Conservation (phyloP, 768 basidiomycete species). For the Amyloporia xantha region DNA sequence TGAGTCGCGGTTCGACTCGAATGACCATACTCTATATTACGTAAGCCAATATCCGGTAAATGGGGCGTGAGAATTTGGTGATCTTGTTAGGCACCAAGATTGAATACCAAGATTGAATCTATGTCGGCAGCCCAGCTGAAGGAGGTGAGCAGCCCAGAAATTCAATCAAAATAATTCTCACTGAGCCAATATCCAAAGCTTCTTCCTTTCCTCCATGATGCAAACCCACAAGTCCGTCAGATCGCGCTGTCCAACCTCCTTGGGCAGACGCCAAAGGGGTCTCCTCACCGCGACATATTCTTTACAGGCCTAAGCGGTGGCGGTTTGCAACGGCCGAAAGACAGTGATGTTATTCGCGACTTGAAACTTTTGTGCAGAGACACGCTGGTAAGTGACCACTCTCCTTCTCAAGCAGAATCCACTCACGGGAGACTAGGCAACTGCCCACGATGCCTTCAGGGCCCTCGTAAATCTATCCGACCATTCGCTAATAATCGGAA, state of each 20-base stretch:
- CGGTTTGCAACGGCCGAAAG: constrained; percentile 52
- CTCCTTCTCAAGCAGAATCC: constrained; percentile 11
- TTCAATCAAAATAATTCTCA: not conserved
- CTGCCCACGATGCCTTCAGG: constrained; percentile 92
- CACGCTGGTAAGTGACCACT: constrained; percentile 52
- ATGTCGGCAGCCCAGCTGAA: constrained; percentile 29
- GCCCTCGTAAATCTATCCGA: constrained; percentile 93
- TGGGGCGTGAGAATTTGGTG: constrained; percentile 1
- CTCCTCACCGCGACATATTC: constrained; percentile 72
- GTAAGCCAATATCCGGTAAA: constrained; percentile 1
- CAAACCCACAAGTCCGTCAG: constrained; percentile 81
- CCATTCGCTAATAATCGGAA: constrained; percentile 56
- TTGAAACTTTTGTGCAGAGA: constrained; percentile 85
- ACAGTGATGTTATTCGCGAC: constrained; percentile 68
- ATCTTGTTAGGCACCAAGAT: constrained; percentile 17
- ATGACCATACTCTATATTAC: not conserved
- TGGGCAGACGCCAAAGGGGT: constrained; percentile 66
- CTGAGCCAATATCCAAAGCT: constrained; percentile 40
- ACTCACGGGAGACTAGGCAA: constrained; percentile 44
- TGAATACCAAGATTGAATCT: constrained; percentile 60
- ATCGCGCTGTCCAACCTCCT: constrained; percentile 82
- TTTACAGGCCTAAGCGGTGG: constrained; percentile 52
- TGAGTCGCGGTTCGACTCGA: constrained; percentile 2
- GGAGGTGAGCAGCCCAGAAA: constrained; percentile 39
- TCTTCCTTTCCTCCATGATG: constrained; percentile 76